These are phyloP conservation scores for Lachnellula hyalina DNA, from an alignment of 2,329 filamentous ascomycete species.

Conservation along the genomic window DNA sequence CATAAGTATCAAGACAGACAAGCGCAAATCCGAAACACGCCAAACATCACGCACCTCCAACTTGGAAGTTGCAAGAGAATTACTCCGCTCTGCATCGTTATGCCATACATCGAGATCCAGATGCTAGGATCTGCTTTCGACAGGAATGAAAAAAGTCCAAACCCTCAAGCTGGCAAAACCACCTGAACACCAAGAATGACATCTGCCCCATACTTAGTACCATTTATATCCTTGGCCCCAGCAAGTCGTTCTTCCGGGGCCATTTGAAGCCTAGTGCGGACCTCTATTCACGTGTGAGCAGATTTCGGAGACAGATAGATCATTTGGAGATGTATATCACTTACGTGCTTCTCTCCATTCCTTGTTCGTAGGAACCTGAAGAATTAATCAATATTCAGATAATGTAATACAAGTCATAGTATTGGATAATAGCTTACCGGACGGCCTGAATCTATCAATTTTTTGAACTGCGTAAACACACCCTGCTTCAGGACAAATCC, in stretches of 20 bases:
- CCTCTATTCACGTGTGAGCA: constrained; percentile 8
- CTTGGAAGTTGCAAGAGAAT: too few relatives aligned
- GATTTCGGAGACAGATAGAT: not conserved
- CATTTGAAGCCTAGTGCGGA: constrained; percentile 12
- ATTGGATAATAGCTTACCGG: constrained; percentile 17
- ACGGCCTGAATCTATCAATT: constrained; percentile 35
- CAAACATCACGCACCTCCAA: too few relatives aligned
- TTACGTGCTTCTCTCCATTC: constrained; percentile 40
- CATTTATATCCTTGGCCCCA: constrained; percentile 17
- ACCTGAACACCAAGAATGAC: constrained; percentile 16
- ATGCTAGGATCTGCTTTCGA: too few relatives aligned
- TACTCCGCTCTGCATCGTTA: too few relatives aligned
- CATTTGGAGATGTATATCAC: not conserved
- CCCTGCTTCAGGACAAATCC: constrained; percentile 41
- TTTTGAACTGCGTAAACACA: constrained; percentile 42
- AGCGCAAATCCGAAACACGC: too few relatives aligned
- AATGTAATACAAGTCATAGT: too few relatives aligned
- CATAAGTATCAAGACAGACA: too few relatives aligned
- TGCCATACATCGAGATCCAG: too few relatives aligned
- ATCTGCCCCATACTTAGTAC: constrained; percentile 16
- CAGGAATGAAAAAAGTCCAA: not conserved
- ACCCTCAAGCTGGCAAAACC: constrained; percentile 11
- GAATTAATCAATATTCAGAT: not conserved
- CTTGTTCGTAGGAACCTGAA: constrained; percentile 11
- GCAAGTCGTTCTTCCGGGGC: constrained; percentile 15